phyloP scores from a whole-genome alignment of 768 basidiomycete species.

The Paxillus rubicundulus region DNA sequence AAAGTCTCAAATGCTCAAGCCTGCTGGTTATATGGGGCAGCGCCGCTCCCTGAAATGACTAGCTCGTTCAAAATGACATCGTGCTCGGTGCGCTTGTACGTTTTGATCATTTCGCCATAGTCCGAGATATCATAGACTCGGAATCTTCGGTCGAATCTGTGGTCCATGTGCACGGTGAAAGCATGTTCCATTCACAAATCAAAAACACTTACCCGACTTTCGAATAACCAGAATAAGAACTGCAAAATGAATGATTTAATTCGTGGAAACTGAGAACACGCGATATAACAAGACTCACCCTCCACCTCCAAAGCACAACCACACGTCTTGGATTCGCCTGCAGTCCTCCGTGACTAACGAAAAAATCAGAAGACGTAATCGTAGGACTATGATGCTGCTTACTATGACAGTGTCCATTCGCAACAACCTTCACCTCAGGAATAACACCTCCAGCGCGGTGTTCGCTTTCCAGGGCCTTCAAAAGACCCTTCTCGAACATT shows the following conservation, averaged over 20 bases:
- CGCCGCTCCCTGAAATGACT: conserved; percentile 52
- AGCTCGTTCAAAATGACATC: conserved; percentile 65
- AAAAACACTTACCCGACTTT: conserved; percentile 57
- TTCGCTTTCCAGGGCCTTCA: conserved; percentile 70
- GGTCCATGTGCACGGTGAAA: conserved; percentile 8
- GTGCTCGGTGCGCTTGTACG: conserved; percentile 79
- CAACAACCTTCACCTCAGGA: conserved; percentile 82
- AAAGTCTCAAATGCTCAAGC: neutral
- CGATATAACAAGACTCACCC: conserved; percentile 46
- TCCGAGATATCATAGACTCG: conserved; percentile 84
- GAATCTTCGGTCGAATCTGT: conserved; percentile 87
- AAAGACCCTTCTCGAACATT: conserved; percentile 81
- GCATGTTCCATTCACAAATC: neutral
- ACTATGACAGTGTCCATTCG: conserved; percentile 91
- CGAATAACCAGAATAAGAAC: conserved; percentile 82
- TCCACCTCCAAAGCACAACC: conserved; percentile 90
- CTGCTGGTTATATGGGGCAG: conserved; percentile 33
- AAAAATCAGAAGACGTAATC: conserved; percentile 12
- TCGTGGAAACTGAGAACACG: neutral
- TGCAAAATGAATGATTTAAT: conserved; percentile 21
- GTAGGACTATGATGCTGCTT: conserved; percentile 19
- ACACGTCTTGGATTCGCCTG: conserved; percentile 77
- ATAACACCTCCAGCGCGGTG: conserved; percentile 46
- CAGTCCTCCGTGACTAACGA: conserved; percentile 82
- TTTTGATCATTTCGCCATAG: conserved; percentile 89